phyloP scores from a whole-genome alignment of 2,329 filamentous ascomycete genomes.

The Colletotrichum eleusines region DNA sequence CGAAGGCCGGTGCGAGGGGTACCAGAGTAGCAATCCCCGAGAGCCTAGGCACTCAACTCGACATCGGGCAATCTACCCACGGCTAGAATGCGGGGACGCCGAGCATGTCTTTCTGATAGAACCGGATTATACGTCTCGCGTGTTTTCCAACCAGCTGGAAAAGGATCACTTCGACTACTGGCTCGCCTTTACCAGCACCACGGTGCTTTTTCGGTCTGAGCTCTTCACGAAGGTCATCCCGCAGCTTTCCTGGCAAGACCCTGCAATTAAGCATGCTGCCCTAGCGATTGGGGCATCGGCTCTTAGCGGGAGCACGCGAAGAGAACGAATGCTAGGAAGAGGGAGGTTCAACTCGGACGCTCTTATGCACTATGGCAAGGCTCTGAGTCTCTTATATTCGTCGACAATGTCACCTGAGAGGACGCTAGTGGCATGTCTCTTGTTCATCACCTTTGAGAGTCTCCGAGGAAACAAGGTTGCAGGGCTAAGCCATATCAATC shows the following conservation, averaged over 20 bases:
- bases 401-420: slow-evolving; percentile 49
- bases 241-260: slow-evolving; percentile 31
- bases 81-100: neutral
- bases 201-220: slow-evolving; percentile 16
- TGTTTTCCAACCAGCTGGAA: slow-evolving; percentile 29
- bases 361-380: slow-evolving; percentile 55
- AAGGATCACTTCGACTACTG: slow-evolving; percentile 37
- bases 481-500: slow-evolving; percentile 55
- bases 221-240: slow-evolving; percentile 38
- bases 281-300: slow-evolving; percentile 54
- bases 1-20: slow-evolving; percentile 22
- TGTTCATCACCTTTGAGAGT: slow-evolving; percentile 57
- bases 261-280: slow-evolving; percentile 52
- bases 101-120: neutral
- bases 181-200: slow-evolving; percentile 10
- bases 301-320: slow-evolving; percentile 12
- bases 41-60: neutral
- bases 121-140: slow-evolving; percentile 18
- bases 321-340: slow-evolving; percentile 15
- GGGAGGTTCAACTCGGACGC: slow-evolving; percentile 51
- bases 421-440: slow-evolving; percentile 52
- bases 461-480: slow-evolving; percentile 55
- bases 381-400: slow-evolving; percentile 51
- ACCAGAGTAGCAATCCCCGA: neutral
- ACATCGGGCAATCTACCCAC: neutral